Evolutionary conservation across 2,329 filamentous ascomycete species (phyloP).

Genomic region (Aspergillus eucalypticola): DNA sequence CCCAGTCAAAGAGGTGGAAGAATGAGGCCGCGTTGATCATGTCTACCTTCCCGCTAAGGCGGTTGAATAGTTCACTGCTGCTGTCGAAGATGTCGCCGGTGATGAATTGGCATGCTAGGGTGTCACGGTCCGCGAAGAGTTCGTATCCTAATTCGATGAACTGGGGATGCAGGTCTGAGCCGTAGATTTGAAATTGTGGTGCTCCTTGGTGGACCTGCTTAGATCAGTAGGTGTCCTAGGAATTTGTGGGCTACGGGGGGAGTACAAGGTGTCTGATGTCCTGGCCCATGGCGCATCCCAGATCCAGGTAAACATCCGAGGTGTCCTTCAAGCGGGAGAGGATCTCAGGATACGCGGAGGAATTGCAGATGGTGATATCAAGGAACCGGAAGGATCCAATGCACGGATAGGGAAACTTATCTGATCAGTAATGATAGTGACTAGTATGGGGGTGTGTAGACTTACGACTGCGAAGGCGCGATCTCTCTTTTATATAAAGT

Average conservation of each 20-base stretch:
- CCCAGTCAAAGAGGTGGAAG: constrained; percentile 15
- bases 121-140: constrained; percentile 2
- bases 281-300: constrained; percentile 6
- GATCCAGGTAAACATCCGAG: neutral
- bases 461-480: constrained; percentile 3
- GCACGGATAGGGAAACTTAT: constrained; percentile 7
- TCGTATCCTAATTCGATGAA: constrained; percentile 9
- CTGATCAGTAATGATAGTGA: neutral
- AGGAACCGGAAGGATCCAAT: constrained; percentile 8
- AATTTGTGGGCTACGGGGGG: neutral
- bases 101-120: neutral
- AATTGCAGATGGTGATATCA: neutral
- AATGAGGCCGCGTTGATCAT: constrained; percentile 15
- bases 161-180: neutral
- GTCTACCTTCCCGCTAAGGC: neutral
- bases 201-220: constrained; percentile 3
- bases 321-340: neutral
- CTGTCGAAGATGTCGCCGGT: constrained; percentile 10
- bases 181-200: neutral
- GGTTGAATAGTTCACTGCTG: neutral
- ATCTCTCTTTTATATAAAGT: neutral
- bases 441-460: neutral
- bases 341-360: neutral
- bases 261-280: constrained; percentile 3
- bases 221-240: too few relatives aligned